Conservation (phyloP, 345 rosid species). For the Noccaea bulbosa region DNA sequence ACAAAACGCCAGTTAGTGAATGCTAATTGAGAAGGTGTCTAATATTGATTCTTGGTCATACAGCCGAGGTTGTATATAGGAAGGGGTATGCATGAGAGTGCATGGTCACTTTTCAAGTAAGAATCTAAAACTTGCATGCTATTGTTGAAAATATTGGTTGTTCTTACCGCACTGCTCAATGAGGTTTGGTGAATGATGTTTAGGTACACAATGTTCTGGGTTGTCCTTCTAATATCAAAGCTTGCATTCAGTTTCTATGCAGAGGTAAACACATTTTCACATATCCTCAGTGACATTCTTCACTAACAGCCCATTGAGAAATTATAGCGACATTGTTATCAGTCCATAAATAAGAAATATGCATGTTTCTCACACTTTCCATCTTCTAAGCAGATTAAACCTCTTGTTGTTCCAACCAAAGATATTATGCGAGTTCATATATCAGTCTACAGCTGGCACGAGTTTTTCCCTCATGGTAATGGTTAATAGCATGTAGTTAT, state of each 20-base stretch:
- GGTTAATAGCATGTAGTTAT: background rate
- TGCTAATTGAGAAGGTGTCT: conserved; percentile 23
- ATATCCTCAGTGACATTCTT: background rate
- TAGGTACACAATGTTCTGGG: conserved; percentile 70
- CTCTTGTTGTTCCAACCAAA: conserved; percentile 61
- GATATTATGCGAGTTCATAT: conserved; percentile 49
- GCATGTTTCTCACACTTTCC: conserved; percentile 25
- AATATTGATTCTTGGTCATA: conserved; percentile 35
- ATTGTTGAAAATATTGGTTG: conserved; percentile 23
- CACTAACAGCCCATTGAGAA: conserved; percentile 1
- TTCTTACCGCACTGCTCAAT: conserved; percentile 13
- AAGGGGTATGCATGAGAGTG: conserved; percentile 70
- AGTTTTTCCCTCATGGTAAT: conserved; percentile 66
- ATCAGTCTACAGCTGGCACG: conserved; percentile 55
- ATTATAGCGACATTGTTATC: conserved; percentile 11
- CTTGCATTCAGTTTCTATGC: conserved; percentile 62
- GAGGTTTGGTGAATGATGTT: conserved; percentile 12
- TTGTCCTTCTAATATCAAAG: conserved; percentile 56
- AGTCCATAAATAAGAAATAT: conserved; percentile 7
- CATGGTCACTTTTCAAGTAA: conserved; percentile 60
- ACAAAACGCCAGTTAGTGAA: conserved; percentile 2
- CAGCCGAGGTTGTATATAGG: conserved; percentile 62
- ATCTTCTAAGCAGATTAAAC: conserved; percentile 54
- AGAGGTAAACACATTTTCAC: conserved; percentile 48
- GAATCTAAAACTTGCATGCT: conserved; percentile 33